Evolutionary conservation across 2,329 filamentous ascomycete species (phyloP).

Genomic region (Parastagonospora nodorum): DNA sequence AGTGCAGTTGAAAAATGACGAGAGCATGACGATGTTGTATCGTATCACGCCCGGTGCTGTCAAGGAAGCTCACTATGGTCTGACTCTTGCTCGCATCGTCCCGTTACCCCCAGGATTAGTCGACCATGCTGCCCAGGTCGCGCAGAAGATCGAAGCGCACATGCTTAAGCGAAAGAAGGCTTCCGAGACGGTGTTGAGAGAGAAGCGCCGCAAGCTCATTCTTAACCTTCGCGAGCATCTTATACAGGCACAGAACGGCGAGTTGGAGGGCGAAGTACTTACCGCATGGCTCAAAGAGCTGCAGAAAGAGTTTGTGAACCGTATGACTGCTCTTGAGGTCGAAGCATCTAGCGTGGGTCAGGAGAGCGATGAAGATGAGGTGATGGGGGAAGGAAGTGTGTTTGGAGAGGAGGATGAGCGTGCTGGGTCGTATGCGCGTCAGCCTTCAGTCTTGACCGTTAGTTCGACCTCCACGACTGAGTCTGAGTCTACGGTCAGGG

Average conservation of each 20-base stretch:
- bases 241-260: conserved; percentile 67
- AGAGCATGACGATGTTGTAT: conserved; percentile 85
- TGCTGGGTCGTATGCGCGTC: conserved; percentile 16
- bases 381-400: conserved; percentile 14
- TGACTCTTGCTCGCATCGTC: conserved; percentile 77
- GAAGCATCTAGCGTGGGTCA: conserved; percentile 31
- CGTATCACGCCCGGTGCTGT: conserved; percentile 75
- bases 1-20: conserved; percentile 50
- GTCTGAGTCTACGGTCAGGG: conserved; percentile 15
- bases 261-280: conserved; percentile 68
- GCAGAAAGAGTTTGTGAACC: conserved; percentile 74
- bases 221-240: conserved; percentile 75
- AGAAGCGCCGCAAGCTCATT: conserved; percentile 73
- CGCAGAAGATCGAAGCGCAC: conserved; percentile 63
- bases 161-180: conserved; percentile 63
- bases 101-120: conserved; percentile 73
- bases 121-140: conserved; percentile 69
- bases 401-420: conserved; percentile 12
- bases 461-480: conserved; percentile 24
- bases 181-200: conserved; percentile 63
- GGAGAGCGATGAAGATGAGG: conserved; percentile 20
- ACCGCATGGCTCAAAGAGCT: conserved; percentile 67
- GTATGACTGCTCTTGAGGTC: conserved; percentile 71
- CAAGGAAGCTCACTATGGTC: conserved; percentile 76
- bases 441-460: conserved; percentile 28